Percentiles rank a stretch among this genome's conserved stretches.
Conservation (phyloP, 768 basidiomycete species). For the Mycena pura region DNA sequence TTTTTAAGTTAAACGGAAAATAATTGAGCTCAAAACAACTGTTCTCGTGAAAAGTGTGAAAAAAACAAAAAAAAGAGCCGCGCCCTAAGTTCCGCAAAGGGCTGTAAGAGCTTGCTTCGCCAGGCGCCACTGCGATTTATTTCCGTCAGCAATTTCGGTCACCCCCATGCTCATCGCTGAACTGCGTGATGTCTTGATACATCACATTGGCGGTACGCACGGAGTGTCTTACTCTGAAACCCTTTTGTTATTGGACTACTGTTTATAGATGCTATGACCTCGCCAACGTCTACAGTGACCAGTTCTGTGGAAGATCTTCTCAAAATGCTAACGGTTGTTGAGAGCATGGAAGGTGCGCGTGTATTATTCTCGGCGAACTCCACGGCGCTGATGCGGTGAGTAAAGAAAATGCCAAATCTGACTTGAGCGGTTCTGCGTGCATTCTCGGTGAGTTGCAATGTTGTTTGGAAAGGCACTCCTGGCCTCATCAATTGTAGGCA, state of each 20-base stretch:
- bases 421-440: not conserved
- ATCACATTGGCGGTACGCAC: slow-evolving; percentile 11
- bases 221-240: not conserved
- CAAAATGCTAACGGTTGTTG: slow-evolving; percentile 7
- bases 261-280: slow-evolving; percentile 10
- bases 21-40: too few species aligned
- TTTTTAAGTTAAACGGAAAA: too few species aligned
- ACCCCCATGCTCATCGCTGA: not conserved
- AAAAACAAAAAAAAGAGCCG: too few species aligned
- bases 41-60: too few species aligned
- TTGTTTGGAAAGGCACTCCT: not conserved
- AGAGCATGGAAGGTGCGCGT: not conserved
- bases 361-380: not conserved
- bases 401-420: not conserved
- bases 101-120: too few species aligned
- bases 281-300: not conserved
- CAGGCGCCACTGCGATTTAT: slow-evolving; percentile 19
- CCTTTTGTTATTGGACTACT: not conserved
- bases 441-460: not conserved
- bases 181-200: slow-evolving; percentile 5
- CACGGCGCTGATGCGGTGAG: not conserved
- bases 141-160: slow-evolving; percentile 2
- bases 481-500: not conserved
- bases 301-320: not conserved
- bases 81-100: too few species aligned